Percentiles rank a stretch among this genome's conserved stretches.
These are phyloP conservation scores for Cytospora leucostoma DNA, from an alignment of 2,329 filamentous ascomycete genomes.

Conservation along the genomic window DNA sequence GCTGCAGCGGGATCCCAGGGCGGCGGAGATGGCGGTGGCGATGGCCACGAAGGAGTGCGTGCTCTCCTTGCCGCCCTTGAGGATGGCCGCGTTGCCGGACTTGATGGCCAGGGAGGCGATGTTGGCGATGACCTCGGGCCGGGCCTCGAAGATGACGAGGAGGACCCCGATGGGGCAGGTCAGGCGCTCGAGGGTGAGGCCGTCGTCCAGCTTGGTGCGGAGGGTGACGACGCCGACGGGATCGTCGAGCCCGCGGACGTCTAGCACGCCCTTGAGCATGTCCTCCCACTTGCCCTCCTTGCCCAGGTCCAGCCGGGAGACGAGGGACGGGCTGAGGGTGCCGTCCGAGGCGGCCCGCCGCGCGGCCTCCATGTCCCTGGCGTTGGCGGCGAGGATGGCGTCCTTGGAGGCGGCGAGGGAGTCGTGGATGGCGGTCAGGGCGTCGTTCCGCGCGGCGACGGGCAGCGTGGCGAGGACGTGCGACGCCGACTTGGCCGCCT, in stretches of 20 bases:
- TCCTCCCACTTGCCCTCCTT: constrained; percentile 94
- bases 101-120: constrained; percentile 96
- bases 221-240: constrained; percentile 89
- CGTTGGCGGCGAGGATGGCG: constrained; percentile 83
- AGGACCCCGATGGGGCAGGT: constrained; percentile 97
- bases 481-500: constrained; percentile 77
- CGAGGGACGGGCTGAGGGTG: constrained; percentile 74
- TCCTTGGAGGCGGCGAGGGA: constrained; percentile 71
- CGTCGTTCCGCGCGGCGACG: constrained; percentile 75
- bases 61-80: constrained; percentile 97
- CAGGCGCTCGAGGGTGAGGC: constrained; percentile 80
- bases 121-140: constrained; percentile 97
- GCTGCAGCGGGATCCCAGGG: constrained; percentile 67
- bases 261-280: constrained; percentile 92
- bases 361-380: constrained; percentile 75
- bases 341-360: constrained; percentile 73
- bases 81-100: constrained; percentile 92
- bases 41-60: constrained; percentile 94
- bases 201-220: constrained; percentile 83
- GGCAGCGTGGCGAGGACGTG: constrained; percentile 80
- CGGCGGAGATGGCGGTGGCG: constrained; percentile 77
- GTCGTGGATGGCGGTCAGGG: constrained; percentile 78
- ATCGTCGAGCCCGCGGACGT: constrained; percentile 82
- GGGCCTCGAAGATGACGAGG: constrained; percentile 96
- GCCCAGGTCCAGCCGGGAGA: constrained; percentile 84